Evolutionary conservation across 2,329 filamentous ascomycete genomes (phyloP).

Genomic region (Rhytidhysteron rufulum): DNA sequence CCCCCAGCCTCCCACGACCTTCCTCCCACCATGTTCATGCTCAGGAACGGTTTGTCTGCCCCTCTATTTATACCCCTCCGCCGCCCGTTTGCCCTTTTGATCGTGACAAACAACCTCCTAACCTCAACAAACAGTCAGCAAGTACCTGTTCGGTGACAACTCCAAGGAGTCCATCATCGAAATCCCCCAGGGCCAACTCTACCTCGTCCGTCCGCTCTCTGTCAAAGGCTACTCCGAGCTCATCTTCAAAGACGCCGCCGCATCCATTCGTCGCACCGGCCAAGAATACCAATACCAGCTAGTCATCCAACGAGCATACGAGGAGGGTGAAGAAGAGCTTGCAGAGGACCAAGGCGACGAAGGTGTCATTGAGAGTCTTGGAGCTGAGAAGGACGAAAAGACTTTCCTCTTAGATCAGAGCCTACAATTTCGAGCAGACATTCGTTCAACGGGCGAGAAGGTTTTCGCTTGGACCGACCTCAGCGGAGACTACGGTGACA

Average conservation of each 20-base stretch:
- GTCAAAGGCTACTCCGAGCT: conserved; percentile 98
- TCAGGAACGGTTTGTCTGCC: conserved; percentile 35
- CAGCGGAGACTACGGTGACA: conserved; percentile 86
- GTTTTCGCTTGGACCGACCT: conserved; percentile 93
- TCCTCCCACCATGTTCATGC: conserved; percentile 34
- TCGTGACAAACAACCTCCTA: conserved; percentile 18
- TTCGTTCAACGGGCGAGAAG: conserved; percentile 74
- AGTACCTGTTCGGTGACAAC: conserved; percentile 84
- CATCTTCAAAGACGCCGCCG: conserved; percentile 95
- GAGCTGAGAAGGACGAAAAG: conserved; percentile 89
- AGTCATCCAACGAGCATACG: conserved; percentile 91
- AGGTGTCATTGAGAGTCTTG: conserved; percentile 68
- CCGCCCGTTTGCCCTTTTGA: conserved; percentile 2
- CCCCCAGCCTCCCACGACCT: conserved; percentile 36
- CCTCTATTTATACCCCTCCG: conserved; percentile 20
- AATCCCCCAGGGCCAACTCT: conserved; percentile 91
- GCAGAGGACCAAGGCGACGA: conserved; percentile 88
- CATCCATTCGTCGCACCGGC: conserved; percentile 85
- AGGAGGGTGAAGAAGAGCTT: conserved; percentile 92
- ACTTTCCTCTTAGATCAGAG: conserved; percentile 92
- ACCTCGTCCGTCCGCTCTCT: conserved; percentile 89
- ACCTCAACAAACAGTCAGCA: conserved; percentile 63
- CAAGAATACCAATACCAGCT: conserved; percentile 98
- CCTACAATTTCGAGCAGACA: conserved; percentile 80
- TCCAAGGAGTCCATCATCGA: conserved; percentile 93